Evolutionary conservation across 371 early-diverging fungal genomes (phyloP), one percentile per base, ranked within the genome.

Genomic region (Zychaea mexicana): DNA sequence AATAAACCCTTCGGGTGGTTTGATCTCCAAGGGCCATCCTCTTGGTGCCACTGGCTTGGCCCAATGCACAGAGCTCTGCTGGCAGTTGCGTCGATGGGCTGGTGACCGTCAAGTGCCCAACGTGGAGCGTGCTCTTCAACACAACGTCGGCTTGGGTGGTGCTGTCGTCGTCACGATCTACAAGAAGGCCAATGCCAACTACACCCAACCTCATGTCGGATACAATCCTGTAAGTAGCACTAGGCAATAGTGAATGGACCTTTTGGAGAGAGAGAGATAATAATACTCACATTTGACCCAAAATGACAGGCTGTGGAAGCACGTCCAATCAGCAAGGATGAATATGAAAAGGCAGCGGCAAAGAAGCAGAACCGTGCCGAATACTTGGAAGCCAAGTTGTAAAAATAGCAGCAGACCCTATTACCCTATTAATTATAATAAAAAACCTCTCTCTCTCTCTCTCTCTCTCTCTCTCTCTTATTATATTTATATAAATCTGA

Each of bases 211-310:
- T 65, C 81, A 87, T 49, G 72, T 85, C 36, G 88, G 85, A 19
- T 92, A 91, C 75, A 92, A 92, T 69, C 91, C 93, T 3, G 81
- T n/a, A n/a, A n/a, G n/a, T n/a, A n/a, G n/a, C n/a, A n/a, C n/a
- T n/a, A n/a, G n/a, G n/a, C n/a, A n/a, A n/a, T n/a, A n/a, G n/a
- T n/a, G n/a, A n/a, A n/a, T n/a, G n/a, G n/a, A n/a, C n/a, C n/a
- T n/a, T n/a, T n/a, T n/a, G n/a, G n/a, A n/a, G n/a, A n/a, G n/a
- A n/a, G n/a, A n/a, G n/a, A n/a, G n/a, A n/a, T n/a, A n/a, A n/a
- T n/a, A n/a, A n/a, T n/a, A n/a, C n/a, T n/a, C n/a, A n/a, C n/a
- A n/a, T n/a, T n/a, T n/a, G n/a, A n/a, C n/a, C n/a, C n/a, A n/a
- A n/a, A n/a, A n/a, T 52, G 7, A 26, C 26, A 69, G 68, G 90